Base-by-base conservation (phyloP, 306 rosid species). In the Quercus gilva region DNA sequence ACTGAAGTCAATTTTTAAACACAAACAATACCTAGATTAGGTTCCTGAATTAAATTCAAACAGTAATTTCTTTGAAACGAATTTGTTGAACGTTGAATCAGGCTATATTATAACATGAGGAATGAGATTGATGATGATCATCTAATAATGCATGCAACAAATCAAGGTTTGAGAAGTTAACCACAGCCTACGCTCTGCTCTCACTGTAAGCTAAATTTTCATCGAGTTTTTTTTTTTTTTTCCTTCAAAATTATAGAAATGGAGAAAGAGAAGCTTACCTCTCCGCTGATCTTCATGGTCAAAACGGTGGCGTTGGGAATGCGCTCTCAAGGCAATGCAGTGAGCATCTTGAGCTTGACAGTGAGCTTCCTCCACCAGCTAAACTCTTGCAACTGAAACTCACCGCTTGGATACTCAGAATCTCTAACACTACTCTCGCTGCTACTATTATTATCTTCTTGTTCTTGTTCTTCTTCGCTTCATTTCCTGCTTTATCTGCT, bases 261-360 rank as follows among this genome's bases (percentile, higher is more conserved):
- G 45, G 65, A 12, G 75, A 41, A 69, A 2, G 33, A 55, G 6
- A 79, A 63, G 17, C 33, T 6, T 76, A 92, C 97, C 98, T 89
- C 89, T 82, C 97, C 98, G 33, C 96, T 96, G 83, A 95, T 76
- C 81, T 87, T 91, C 91, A 95, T 83, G 17, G 89, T 85, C 73
- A 91, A 85, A 14, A 95, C 89, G 67, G 89, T 88, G 69, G 91
- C 97, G 74, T 91, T 82, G 25, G 79, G 92, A 55, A 95, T 84
- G 26, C 98, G 99, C 78, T 90, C 87, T 94, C 95, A 87, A 5
- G 99, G 99, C 51, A 85, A 87, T 0, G 99, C 99, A 20, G 78
- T 59, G 25, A 95, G 87, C 94, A 90, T 90, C 75, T 70, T 88
- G 21, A 95, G 93, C 81, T 95, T 91, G n/a, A 89, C 93, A 37